Evolutionary conservation across 1,284 basidiomycete species (phyloP), one percentile per base, ranked within the genome.

Genomic region (Tremellales sp.): DNA sequence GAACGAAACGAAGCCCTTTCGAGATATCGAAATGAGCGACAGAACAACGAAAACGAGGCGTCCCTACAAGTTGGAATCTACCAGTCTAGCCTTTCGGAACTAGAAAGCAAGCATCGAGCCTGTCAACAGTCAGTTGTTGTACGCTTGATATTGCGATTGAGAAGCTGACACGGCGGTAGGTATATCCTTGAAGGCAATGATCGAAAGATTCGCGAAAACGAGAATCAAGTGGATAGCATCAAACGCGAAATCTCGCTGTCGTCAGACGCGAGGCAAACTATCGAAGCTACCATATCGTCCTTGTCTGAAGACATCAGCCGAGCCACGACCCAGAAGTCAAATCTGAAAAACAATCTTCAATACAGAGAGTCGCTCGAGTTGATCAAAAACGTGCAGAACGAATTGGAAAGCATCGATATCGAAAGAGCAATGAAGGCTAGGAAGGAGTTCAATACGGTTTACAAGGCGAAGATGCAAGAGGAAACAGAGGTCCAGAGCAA

Each of bases 261-360:
- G 12, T 77, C 78, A 40, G 79, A 83, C 51, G 68, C 66, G 2
- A 54, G 66, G 10, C 76, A 80, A 33, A 75, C 79, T n/a, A 77
- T 80, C 38, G 81, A 85, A 57, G 65, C 63, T 4, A 76, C 81
- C 37, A 81, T 89, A 47, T 27, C 55, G 5, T 36, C 44, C 2
- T 51, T 76, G 2, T 54, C 65, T 8, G 72, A 75, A 33, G 78
- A 84, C 40, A 72, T 85, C 6, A 75, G 64, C 1, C 53, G 85
- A 56, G 80, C 85, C 43, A 83, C 81, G 40, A 79, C 82, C 32
- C 79, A 79, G 13, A 71, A 83, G 40, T 78, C 81, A 16, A 93
- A 87, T 67, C 77, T 97, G 54, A 81, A 84, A 51, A 86, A 91
- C 67, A 99, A 97, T 66, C 75, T 93, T 36, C 83, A 86, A 8